Evolutionary conservation across 2,329 filamentous ascomycete genomes (phyloP).

Genomic region (Mycocentrospora acerina): DNA sequence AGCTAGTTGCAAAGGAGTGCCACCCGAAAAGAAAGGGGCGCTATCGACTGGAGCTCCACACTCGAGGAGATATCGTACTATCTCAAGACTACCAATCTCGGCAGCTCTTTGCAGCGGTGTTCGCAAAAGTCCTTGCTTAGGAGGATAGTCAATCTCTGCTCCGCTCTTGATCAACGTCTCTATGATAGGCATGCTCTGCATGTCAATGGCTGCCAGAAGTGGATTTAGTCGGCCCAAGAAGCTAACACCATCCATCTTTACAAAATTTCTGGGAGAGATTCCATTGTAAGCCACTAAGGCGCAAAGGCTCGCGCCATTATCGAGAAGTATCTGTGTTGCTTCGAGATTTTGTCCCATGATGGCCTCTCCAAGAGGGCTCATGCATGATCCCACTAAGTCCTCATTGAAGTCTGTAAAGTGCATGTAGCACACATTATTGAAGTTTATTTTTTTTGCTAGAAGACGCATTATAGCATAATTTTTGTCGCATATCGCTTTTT

Average conservation of each 20-base stretch:
- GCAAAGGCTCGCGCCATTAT: background rate
- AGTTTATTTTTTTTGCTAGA: background rate
- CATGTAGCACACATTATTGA: slow-evolving; percentile 1
- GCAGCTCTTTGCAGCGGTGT: slow-evolving; percentile 13
- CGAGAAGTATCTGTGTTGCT: slow-evolving; percentile 2
- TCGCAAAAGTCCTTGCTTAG: slow-evolving; percentile 1
- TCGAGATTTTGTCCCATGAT: background rate
- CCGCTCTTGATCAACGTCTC: background rate
- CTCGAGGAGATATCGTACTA: slow-evolving; percentile 7
- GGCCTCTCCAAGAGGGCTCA: slow-evolving; percentile 4
- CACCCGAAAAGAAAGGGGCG: slow-evolving; percentile 2
- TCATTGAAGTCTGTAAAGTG: too few relatives aligned
- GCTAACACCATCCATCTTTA: background rate
- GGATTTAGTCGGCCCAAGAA: slow-evolving; percentile 1
- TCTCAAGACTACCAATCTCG: slow-evolving; percentile 9
- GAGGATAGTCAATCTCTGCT: slow-evolving; percentile 1
- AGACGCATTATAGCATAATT: background rate
- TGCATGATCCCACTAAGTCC: background rate
- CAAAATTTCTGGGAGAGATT: background rate
- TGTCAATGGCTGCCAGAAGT: slow-evolving; percentile 5
- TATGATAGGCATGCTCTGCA: background rate
- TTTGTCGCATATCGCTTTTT: slow-evolving; percentile 1
- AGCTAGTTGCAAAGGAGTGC: slow-evolving; percentile 10
- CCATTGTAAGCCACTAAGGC: slow-evolving; percentile 4
- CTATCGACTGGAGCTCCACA: slow-evolving; percentile 2